Conservation (phyloP, 257 asterid genomes). For the Capsicum chinense region DNA sequence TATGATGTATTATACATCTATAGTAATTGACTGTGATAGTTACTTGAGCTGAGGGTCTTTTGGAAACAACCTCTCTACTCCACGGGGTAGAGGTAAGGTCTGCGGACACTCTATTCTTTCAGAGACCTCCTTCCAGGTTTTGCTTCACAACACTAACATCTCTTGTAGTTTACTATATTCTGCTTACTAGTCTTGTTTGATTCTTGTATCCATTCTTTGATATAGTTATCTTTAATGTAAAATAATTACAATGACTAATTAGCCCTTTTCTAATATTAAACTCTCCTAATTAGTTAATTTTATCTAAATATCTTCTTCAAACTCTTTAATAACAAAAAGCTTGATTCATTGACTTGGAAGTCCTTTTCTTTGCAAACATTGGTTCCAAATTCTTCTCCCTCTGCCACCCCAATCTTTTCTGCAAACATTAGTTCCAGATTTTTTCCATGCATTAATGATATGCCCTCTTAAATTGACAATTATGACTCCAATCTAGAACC, state of each 20-base stretch:
- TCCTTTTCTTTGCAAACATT: constrained; percentile 10
- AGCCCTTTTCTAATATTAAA: not conserved
- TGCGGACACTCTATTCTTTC: not conserved
- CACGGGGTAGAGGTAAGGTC: no score
- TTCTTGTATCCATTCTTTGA: not conserved
- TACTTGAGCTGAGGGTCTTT: no score
- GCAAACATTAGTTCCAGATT: not conserved
- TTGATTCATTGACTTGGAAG: not conserved
- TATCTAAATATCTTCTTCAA: not conserved
- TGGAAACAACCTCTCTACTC: no score
- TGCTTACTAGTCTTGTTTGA: not conserved
- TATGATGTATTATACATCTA: no score
- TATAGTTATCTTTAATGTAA: constrained; percentile 8
- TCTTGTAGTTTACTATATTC: not conserved
- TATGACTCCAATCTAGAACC: constrained; percentile 23
- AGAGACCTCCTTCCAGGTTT: not conserved
- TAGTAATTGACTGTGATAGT: no score
- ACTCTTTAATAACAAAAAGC: not conserved
- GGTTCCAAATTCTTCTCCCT: not conserved
- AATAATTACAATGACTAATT: constrained; percentile 6
- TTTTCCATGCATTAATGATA: not conserved
- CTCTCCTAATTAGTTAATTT: constrained; percentile 2
- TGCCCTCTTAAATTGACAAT: not conserved
- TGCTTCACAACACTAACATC: not conserved
- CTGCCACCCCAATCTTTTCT: not conserved